Evolutionary conservation across 2,329 filamentous ascomycete species (phyloP).

Genomic region (Phoma sp.): DNA sequence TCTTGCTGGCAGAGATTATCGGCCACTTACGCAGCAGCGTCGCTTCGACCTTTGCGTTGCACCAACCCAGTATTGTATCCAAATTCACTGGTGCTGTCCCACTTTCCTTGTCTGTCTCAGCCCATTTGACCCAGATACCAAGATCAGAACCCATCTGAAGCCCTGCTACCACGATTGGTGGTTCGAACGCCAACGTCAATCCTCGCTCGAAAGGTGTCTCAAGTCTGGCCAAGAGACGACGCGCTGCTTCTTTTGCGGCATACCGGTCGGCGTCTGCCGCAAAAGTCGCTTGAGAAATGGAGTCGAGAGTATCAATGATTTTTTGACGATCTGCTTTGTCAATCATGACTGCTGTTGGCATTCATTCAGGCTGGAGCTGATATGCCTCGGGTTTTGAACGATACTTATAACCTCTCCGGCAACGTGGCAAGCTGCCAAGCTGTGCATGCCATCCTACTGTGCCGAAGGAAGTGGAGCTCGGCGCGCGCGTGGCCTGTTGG

Average conservation of each 20-base stretch:
- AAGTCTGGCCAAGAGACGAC: conserved; percentile 12
- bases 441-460: no score
- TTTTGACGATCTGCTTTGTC: not conserved
- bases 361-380: no score
- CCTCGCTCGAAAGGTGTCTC: conserved; percentile 12
- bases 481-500: no score
- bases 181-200: conserved; percentile 11
- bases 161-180: conserved; percentile 9
- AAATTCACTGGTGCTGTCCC: not conserved
- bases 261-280: conserved; percentile 8
- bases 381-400: no score
- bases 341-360: not conserved
- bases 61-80: conserved; percentile 3
- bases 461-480: no score
- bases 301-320: not conserved
- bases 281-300: conserved; percentile 1
- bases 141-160: conserved; percentile 10
- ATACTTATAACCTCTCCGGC: no score
- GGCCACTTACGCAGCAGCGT: not conserved
- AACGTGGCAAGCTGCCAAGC: no score
- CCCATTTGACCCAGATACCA: conserved; percentile 9
- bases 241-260: conserved; percentile 14
- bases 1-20: no score
- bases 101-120: conserved; percentile 1
- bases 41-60: not conserved